Evolutionary conservation across 257 asterid species (phyloP), one percentile per base, ranked within the genome.

Genomic region (Linderniella brevidens): DNA sequence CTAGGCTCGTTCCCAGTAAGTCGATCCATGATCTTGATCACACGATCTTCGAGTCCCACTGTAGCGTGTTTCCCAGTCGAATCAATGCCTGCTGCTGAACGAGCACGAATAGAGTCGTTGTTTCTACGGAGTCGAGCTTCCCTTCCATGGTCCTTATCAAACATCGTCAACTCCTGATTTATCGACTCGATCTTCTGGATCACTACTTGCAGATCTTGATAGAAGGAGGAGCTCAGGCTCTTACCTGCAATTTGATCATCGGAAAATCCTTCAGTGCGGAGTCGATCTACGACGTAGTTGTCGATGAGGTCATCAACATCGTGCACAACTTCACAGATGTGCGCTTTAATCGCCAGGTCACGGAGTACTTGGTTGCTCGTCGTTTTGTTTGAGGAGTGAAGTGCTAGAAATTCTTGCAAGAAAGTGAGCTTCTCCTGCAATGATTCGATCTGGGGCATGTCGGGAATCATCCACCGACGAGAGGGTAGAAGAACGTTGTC

Each of bases 21-120:
- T 9, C 8, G 7, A 50, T 37, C 19, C 35, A 35, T 37, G 18
- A 50, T 37, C 13, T 11, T 12, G 8, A 15, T 5, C 55, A 50
- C 5, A 11, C 39, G 44, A 4, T 50, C 45, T 0, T 50, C 55
- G 13, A 50, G 39, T 15, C 50, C 55, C 14, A 50, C 55, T 25
- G n/a, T n/a, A n/a, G 39, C n/a, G 3, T 50, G 35, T 11, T 15
- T 32, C 35, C 46, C 13, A 4, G 8, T 8, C 17, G 16, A 9
- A 18, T 36, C 11, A 46, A n/a, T n/a, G n/a, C n/a, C n/a, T n/a
- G n/a, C n/a, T n/a, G 48, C 50, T 17, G 35, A 46, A 5, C 13
- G 5, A 5, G 29, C 11, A 46, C 1, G 12, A 9, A n/a, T 4
- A 10, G 16, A 16, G 16, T 35, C 29, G 54, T 17, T 37, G 10